Percentiles rank a stretch among this genome's conserved stretches.
These are phyloP conservation scores for Conringia planisiliqua DNA, from an alignment of 345 rosid species.

Conservation along the genomic window DNA sequence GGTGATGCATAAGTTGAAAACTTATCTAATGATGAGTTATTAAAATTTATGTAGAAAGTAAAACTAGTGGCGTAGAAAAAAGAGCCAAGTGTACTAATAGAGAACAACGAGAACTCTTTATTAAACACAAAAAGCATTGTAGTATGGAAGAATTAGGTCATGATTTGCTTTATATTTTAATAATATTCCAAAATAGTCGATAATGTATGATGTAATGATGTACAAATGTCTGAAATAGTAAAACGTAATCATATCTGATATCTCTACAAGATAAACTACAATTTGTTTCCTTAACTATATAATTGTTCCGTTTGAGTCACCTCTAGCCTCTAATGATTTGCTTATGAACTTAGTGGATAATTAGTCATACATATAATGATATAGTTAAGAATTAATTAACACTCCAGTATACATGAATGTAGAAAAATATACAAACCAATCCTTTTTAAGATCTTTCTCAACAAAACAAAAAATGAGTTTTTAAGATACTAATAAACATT, in stretches of 20 bases:
- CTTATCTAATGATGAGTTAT: constrained; percentile 11
- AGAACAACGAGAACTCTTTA: background rate
- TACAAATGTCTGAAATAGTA: constrained; percentile 11
- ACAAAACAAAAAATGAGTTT: background rate
- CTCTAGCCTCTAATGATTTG: constrained; percentile 6
- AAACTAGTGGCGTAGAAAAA: constrained; percentile 29
- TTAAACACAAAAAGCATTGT: background rate
- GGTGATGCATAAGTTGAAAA: constrained; percentile 12
- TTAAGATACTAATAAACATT: background rate
- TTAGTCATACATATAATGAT: constrained; percentile 9
- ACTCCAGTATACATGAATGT: background rate
- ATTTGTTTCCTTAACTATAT: constrained; percentile 18
- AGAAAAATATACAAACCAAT: background rate
- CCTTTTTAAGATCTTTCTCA: background rate
- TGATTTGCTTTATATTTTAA: constrained; percentile 18
- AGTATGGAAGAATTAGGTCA: constrained; percentile 34
- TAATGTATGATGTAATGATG: constrained; percentile 22
- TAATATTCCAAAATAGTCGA: constrained; percentile 1
- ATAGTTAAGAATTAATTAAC: background rate
- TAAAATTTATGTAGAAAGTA: constrained; percentile 10
- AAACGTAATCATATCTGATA: constrained; percentile 30
- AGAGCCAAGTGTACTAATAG: constrained; percentile 19
- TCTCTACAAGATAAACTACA: constrained; percentile 12
- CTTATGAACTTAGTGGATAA: constrained; percentile 12
- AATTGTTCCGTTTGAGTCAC: constrained; percentile 15